These are phyloP conservation scores for Gamarada debralockiae DNA, from an alignment of 495 filamentous ascomycete species.

Conservation along the genomic window DNA sequence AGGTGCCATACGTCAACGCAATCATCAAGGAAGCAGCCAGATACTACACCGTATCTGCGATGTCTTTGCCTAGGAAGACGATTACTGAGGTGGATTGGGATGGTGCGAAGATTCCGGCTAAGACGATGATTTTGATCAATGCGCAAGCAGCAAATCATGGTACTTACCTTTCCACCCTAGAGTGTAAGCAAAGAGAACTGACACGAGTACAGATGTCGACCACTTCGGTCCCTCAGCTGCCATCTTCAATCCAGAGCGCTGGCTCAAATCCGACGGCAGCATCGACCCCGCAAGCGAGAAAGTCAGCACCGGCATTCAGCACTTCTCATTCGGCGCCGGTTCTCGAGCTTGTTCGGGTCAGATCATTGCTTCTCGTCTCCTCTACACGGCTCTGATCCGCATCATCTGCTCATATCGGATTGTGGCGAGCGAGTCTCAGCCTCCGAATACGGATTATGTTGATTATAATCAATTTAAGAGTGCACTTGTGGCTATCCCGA, in stretches of 20 bases:
- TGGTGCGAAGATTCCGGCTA: slow-evolving; percentile 48
- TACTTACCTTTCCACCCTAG: slow-evolving; percentile 15
- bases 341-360: slow-evolving; percentile 50
- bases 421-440: slow-evolving; percentile 41
- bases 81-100: slow-evolving; percentile 50
- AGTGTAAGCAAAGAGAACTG: slow-evolving; percentile 26
- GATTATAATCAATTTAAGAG: slow-evolving; percentile 48
- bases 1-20: slow-evolving; percentile 43
- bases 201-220: slow-evolving; percentile 27
- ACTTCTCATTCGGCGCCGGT: slow-evolving; percentile 52
- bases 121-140: slow-evolving; percentile 55
- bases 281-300: slow-evolving; percentile 34
- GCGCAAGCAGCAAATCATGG: slow-evolving; percentile 56
- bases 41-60: slow-evolving; percentile 52
- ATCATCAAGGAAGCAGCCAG: slow-evolving; percentile 51
- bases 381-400: slow-evolving; percentile 46
- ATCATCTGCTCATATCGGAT: slow-evolving; percentile 46
- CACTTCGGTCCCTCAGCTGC: slow-evolving; percentile 46
- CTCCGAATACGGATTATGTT: slow-evolving; percentile 45
- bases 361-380: slow-evolving; percentile 44
- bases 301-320: slow-evolving; percentile 32
- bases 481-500: slow-evolving; percentile 51
- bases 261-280: slow-evolving; percentile 29
- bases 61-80: slow-evolving; percentile 50
- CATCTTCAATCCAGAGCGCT: slow-evolving; percentile 50